Evolutionary conservation across 2,329 filamentous ascomycete species (phyloP).

Genomic region (Aaosphaeria pasadenensis): DNA sequence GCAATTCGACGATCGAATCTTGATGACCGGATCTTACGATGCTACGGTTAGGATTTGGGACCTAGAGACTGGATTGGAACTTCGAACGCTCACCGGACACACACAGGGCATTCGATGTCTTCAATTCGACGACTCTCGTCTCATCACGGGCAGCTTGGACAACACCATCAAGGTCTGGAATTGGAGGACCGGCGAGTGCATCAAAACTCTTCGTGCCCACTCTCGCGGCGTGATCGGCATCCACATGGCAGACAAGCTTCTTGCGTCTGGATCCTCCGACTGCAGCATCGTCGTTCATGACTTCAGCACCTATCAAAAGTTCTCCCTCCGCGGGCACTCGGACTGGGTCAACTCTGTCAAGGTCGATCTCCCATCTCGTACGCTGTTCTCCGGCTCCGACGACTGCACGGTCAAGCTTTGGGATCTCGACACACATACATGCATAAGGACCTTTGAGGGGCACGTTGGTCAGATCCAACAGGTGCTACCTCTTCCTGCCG

Average conservation of each 20-base stretch:
- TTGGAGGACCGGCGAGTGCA: conserved; percentile 84
- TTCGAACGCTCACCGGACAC: conserved; percentile 83
- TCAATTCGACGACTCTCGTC: conserved; percentile 87
- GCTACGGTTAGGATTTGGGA: conserved; percentile 96
- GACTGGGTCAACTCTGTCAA: conserved; percentile 98
- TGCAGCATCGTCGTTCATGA: conserved; percentile 91
- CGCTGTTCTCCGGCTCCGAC: conserved; percentile 88
- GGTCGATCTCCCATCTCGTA: conserved; percentile 77
- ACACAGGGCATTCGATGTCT: conserved; percentile 79
- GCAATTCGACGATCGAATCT: conserved; percentile 81
- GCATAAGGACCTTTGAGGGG: conserved; percentile 75
- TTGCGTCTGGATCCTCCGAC: conserved; percentile 88
- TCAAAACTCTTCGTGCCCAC: conserved; percentile 78
- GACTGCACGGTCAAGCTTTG: conserved; percentile 89
- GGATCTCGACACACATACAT: conserved; percentile 82
- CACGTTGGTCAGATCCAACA: conserved; percentile 97
- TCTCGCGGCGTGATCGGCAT: conserved; percentile 79
- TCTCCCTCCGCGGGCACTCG: conserved; percentile 74
- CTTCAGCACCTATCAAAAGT: conserved; percentile 78
- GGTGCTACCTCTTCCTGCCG: conserved; percentile 75
- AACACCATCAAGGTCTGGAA: conserved; percentile 92
- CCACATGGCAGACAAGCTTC: conserved; percentile 78
- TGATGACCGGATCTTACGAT: conserved; percentile 95
- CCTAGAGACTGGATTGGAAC: conserved; percentile 78
- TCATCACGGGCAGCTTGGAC: conserved; percentile 89